Evolutionary conservation across 805 yeast species (phyloP), one percentile per base, ranked within the genome.

Genomic region (Barnettozyma salicaria): DNA sequence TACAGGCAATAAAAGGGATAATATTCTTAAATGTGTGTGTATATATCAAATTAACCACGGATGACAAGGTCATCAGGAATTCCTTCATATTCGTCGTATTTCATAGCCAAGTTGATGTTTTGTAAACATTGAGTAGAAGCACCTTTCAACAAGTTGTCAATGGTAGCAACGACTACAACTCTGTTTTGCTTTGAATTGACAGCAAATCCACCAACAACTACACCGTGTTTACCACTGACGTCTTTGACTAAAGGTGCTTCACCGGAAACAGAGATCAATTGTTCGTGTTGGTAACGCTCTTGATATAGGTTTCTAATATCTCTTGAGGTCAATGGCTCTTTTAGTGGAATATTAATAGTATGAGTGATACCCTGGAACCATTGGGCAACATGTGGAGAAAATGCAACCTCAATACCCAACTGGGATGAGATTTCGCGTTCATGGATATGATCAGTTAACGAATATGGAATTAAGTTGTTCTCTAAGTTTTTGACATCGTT

Each of bases 281-380:
- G 80, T 62, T 92, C 99, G 27, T 82, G 87, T 44, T 77, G 81
- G 59, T 86, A 92, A 56, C 88, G 74, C 24, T 88, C 94, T 63
- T 85, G 90, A 67, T 83, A 92, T 43, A 90, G 63, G 58, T 80
- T 75, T 64, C 95, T 76, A 47, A 88, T 73, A 40, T 87, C 95
- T 58, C 95, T 77, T 9, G 92, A 72, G 7, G 90, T 75, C 47
- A 89, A 64, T 27, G 70, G 67, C 44, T 73, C 67, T 52, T 75
- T 80, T 55, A 92, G 74, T 36, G 98, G 98, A 42, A 92, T 83
- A 28, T 87, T 79, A 38, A 92, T 80, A 16, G 99, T 90, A 54
- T 84, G 84, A 2, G 96, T 73, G 49, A 92, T 92, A 51, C 99
- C 99, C 65, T 94, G 97, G 78, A 92, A 92, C 98, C 98, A 92